Base-by-base conservation (phyloP, 2,329 filamentous ascomycete genomes). In the Alternaria postmessia region DNA sequence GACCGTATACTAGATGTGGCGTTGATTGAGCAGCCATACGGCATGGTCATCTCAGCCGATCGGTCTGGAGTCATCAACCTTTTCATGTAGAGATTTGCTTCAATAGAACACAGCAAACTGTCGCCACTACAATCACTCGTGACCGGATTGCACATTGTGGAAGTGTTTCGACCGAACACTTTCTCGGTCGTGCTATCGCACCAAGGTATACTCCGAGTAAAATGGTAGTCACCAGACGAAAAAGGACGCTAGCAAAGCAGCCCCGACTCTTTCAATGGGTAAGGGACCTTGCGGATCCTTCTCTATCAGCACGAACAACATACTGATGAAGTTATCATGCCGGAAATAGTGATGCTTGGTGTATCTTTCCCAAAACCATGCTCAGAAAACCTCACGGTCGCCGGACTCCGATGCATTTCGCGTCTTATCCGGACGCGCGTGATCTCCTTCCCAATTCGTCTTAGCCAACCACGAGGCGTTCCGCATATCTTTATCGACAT, bases 31-130 rank as follows among this genome's bases (percentile, higher is more conserved):
- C 85, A 87, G 65, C 95, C 95, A 24, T 97, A 96, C 78, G 91
- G 91, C 5, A 97, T 98, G 92, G 91, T 94, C 34, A 85, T 98
- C 51, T 96, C 91, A 67, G 94, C 91, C 54, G 95, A 99, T 82
- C 85, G 94, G 69, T 91, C 90, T 39, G 95, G 95, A 0, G 89
- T 94, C 76, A 88, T 98, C 46, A 96, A 95, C 83, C 89, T 97
- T 54, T 96, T 88, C 76, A 86, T 87, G 75, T 89, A 75, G 49
- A 54, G 30, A 11, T 18, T 54, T 7, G 6, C 14, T 30, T 28
- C 9, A 18, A 54, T 14, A 20, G 30, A 54, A 9, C 14, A 24
- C 18, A n/a, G 0, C 5, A 12, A 34, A 24, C 16, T 22, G 2
- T 14, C 18, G 7, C 18, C 20, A 11, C 7, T 9, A n/a, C 5